A percentile compares a stretch with the other conserved stretches of the same genome.
Conservation (phyloP, 2,329 filamentous ascomycete genomes). For the Curvularia hawaiiensis region DNA sequence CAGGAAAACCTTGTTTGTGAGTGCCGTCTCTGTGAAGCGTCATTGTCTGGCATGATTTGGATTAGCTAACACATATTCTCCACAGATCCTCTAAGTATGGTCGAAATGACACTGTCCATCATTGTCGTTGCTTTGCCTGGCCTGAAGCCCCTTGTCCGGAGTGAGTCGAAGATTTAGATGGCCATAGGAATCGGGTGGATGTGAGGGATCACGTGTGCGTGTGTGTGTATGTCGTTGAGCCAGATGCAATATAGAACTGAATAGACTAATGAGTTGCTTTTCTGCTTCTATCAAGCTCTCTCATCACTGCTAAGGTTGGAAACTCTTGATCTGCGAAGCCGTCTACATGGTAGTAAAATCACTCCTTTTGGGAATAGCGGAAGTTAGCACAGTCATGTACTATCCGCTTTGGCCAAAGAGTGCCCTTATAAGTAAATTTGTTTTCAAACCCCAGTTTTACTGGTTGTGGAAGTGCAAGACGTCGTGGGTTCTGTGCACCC, state of each 20-base stretch:
- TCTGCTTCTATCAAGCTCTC: background rate
- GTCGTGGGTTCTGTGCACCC: too few relatives aligned
- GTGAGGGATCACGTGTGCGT: background rate
- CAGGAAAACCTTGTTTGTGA: slow-evolving; percentile 35
- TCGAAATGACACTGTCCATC: slow-evolving; percentile 30
- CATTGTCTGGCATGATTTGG: rapidly evolving
- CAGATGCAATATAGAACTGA: background rate
- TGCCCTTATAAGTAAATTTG: too few relatives aligned
- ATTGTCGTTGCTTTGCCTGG: slow-evolving; percentile 29
- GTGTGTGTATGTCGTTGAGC: too few relatives aligned
- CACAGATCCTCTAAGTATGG: slow-evolving; percentile 28
- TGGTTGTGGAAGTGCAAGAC: too few relatives aligned
- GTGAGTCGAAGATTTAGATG: slow-evolving; percentile 4
- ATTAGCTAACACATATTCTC: background rate
- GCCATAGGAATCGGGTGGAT: rapidly evolving
- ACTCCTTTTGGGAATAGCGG: too few relatives aligned
- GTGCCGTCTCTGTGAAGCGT: background rate
- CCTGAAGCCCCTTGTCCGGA: slow-evolving; percentile 21
- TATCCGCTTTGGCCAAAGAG: too few relatives aligned
- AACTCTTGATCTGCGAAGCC: too few relatives aligned
- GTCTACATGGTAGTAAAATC: too few relatives aligned
- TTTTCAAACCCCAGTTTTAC: too few relatives aligned
- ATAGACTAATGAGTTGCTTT: background rate
- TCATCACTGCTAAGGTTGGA: too few relatives aligned
- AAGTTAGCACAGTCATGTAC: too few relatives aligned